phyloP scores from a whole-genome alignment of 371 early-diverging fungal genomes.

The Mortierella sp. region DNA sequence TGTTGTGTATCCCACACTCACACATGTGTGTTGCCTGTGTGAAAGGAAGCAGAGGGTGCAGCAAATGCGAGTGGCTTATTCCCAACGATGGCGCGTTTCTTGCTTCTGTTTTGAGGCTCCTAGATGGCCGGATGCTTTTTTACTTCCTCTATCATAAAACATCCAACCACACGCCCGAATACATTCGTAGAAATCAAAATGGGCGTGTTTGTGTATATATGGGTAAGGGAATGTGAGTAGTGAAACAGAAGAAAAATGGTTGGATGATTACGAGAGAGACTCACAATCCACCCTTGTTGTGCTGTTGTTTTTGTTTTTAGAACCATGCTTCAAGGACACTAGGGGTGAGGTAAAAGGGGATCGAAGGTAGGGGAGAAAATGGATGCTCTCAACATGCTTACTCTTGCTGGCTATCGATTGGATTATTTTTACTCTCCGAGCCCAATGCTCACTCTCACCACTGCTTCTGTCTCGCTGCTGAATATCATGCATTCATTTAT shows the following conservation, averaged over 20 bases:
- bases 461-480: neutral
- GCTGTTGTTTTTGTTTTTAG: slow-evolving; percentile 1
- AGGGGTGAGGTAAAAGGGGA: neutral
- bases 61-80: too few species aligned
- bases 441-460: neutral
- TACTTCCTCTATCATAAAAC: too few species aligned
- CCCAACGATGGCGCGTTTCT: too few species aligned
- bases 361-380: neutral
- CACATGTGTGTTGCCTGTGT: too few species aligned
- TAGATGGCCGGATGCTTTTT: too few species aligned
- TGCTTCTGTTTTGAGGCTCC: too few species aligned
- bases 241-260: neutral
- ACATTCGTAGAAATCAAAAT: neutral
- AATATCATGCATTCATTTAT: neutral
- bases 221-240: neutral
- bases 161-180: too few species aligned
- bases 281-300: neutral
- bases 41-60: too few species aligned
- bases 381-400: neutral
- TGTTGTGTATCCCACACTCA: too few species aligned
- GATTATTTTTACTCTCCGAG: slow-evolving; percentile 1
- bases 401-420: neutral
- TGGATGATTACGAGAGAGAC: neutral
- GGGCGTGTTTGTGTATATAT: neutral
- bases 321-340: neutral